Conservation (phyloP, 2,329 filamentous ascomycete species). For the Fusarium sambucinum region DNA sequence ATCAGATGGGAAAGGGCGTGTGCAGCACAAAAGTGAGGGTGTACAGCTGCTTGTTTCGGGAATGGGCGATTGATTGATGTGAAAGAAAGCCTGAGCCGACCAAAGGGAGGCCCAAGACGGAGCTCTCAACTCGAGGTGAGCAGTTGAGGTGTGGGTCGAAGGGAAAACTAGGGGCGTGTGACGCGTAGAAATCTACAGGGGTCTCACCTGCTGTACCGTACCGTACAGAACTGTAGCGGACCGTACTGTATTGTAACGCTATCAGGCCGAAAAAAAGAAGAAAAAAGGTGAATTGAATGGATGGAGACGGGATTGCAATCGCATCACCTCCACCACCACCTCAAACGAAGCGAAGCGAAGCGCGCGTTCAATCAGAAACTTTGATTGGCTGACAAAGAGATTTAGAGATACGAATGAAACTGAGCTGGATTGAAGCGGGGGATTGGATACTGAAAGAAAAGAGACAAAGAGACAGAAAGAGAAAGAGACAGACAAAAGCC, state of each 20-base stretch:
- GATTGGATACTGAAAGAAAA: slow-evolving; percentile 6
- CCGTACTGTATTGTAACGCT: slow-evolving; percentile 6
- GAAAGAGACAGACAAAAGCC: neutral
- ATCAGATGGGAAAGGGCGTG: slow-evolving; percentile 16
- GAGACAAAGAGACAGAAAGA: neutral
- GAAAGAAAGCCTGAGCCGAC: slow-evolving; percentile 27
- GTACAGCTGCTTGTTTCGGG: slow-evolving; percentile 34
- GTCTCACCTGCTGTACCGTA: slow-evolving; percentile 5
- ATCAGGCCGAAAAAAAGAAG: slow-evolving; percentile 13
- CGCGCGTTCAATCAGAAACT: slow-evolving; percentile 23
- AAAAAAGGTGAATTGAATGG: slow-evolving; percentile 18
- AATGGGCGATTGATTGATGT: slow-evolving; percentile 28
- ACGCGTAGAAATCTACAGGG: slow-evolving; percentile 11
- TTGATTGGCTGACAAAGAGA: slow-evolving; percentile 9
- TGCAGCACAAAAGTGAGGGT: slow-evolving; percentile 15
- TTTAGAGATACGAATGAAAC: slow-evolving; percentile 7
- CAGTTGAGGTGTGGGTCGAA: slow-evolving; percentile 18
- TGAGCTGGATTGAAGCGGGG: slow-evolving; percentile 13
- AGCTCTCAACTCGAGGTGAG: slow-evolving; percentile 12
- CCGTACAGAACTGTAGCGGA: neutral
- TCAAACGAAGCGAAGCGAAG: slow-evolving; percentile 4
- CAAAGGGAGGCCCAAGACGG: slow-evolving; percentile 35
- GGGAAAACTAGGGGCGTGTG: slow-evolving; percentile 27
- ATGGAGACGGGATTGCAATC: neutral
- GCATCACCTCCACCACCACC: slow-evolving; percentile 9